Evolutionary conservation across 1,284 basidiomycete genomes (phyloP), one percentile per base, ranked within the genome.

Genomic region (Pseudozyma thailandica): DNA sequence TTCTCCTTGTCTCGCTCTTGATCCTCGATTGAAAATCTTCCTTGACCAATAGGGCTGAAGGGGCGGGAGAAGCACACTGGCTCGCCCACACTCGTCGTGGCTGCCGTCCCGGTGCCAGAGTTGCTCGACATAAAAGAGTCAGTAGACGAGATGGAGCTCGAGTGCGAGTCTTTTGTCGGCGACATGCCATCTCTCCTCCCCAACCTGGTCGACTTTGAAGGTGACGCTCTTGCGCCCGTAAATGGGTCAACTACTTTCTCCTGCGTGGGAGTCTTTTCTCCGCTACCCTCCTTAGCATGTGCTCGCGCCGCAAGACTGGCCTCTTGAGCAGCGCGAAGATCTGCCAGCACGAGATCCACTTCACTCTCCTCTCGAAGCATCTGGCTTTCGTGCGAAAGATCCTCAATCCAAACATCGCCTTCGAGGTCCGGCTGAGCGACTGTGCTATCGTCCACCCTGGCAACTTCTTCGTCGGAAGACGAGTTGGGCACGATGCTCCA

Each of bases 391-490:
- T 12, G 30, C 27, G 27, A 15, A 12, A 38, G 7, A 16, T 47
- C 38, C n/a, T 69, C 54, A 35, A 53, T 52, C 10, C 62, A 49
- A 8, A 50, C 59, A 15, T 56, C 49, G 33, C 39, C 50, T 2
- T 33, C 43, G 18, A 42, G 13, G 18, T 58, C 54, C 1, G 46
- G 20, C 27, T 61, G 50, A 10, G 38, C 50, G 4, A 50, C 25
- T 3, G 39, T 25, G 23, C 50, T 58, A 7, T 53, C 53, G n/a
- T 65, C 46, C 10, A 25, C 21, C 16, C 41, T 33, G 7, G 28
- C 16, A 23, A n/a, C 23, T 15, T 56, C 48, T 15, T 49, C 44
- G 7, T 31, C 45, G 6, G 3, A 27, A 2, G 15, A 16, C 6
- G 8, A n/a, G 21, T 6, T 41, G 38, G 33, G 15, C 8, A 56